Evolutionary conservation across 164 flowering plant species (phyloP).

Genomic region (Nelumbo lutea): DNA sequence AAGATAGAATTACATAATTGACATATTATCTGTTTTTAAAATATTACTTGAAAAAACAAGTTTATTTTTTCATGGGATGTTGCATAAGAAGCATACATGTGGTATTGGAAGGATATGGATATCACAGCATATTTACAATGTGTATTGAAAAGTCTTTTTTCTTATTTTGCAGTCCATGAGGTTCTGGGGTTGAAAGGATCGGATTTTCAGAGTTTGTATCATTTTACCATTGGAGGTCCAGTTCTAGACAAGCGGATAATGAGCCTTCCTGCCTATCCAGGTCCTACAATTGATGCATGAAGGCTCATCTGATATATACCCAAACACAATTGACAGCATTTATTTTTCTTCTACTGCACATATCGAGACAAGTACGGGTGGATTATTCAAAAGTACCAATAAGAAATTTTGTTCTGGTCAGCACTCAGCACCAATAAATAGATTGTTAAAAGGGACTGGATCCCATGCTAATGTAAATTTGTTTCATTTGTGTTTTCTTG

Average conservation of each 20-base stretch:
- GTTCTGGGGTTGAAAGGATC: conserved; percentile 67
- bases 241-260: conserved; percentile 84
- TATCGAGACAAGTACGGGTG: too few species aligned
- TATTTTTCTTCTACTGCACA: not conserved
- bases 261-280: conserved; percentile 97
- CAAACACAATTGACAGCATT: not conserved
- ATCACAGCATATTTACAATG: not conserved
- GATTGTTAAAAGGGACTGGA: not conserved
- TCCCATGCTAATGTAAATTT: not conserved
- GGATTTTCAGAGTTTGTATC: conserved; percentile 83
- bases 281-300: conserved; percentile 70
- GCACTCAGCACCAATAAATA: not conserved
- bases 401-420: not conserved
- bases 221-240: conserved; percentile 88
- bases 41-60: too few species aligned
- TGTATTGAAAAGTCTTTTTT: conserved; percentile 1
- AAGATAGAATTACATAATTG: too few species aligned
- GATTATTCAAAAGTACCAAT: too few species aligned
- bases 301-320: not conserved
- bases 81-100: too few species aligned
- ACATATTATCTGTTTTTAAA: too few species aligned
- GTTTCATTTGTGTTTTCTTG: not conserved
- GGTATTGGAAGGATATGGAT: too few species aligned
- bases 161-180: conserved; percentile 63
- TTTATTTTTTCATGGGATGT: too few species aligned